phyloP scores from a whole-genome alignment of 208 protist species.

The Acanthamoeba lugdunensis region DNA sequence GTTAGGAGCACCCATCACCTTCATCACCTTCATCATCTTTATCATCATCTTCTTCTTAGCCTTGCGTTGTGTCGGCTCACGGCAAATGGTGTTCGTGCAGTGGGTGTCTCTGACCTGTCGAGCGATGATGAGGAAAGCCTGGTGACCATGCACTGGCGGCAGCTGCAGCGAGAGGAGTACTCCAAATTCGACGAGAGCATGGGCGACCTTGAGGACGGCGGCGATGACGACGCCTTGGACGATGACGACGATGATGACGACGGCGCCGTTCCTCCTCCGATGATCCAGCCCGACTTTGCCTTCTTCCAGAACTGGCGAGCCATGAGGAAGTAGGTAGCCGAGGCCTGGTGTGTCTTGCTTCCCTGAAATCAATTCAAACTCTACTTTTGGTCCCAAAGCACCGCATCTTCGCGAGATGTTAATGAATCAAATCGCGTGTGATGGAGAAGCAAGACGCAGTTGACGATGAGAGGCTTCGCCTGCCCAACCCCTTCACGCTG shows the following conservation, averaged over 20 bases:
- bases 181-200: not conserved
- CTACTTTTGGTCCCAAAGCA: too few species aligned
- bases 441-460: not conserved
- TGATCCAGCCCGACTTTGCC: slow-evolving; percentile 30
- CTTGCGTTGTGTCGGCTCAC: too few species aligned
- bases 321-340: not conserved
- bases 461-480: not conserved
- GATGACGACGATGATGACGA: not conserved
- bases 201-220: not conserved
- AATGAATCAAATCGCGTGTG: too few species aligned
- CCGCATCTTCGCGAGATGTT: too few species aligned
- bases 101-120: not conserved
- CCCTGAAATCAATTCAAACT: too few species aligned
- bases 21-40: too few species aligned
- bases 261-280: not conserved
- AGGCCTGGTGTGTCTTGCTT: too few species aligned
- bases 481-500: slow-evolving; percentile 57
- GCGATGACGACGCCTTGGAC: too few species aligned
- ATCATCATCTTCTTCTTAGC: too few species aligned
- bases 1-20: not conserved
- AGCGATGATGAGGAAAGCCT: slow-evolving; percentile 3
- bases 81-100: not conserved
- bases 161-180: not conserved
- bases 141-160: slow-evolving; percentile 4
- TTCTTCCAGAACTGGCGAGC: slow-evolving; percentile 41